Conservation (phyloP, 140 eudicot genomes). For the Oenanthe javanica region DNA sequence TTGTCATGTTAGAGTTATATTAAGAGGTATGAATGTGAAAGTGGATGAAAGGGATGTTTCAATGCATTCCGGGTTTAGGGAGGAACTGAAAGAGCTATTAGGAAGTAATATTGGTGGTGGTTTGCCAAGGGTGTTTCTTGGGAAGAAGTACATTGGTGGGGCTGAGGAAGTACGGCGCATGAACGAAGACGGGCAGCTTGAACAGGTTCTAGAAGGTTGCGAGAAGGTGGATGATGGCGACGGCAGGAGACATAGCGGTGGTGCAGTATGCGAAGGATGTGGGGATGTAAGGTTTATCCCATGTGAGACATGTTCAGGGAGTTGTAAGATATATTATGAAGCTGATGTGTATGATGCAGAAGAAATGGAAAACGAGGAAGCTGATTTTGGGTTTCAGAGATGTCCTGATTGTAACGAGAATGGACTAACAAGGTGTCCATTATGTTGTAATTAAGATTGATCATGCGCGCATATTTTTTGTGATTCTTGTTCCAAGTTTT, state of each 20-base stretch:
- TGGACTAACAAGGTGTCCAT: slow-evolving; percentile 72
- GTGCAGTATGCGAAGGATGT: slow-evolving; percentile 61
- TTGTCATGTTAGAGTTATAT: slow-evolving; percentile 52
- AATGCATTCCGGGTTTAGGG: slow-evolving; percentile 91
- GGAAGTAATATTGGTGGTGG: slow-evolving; percentile 39
- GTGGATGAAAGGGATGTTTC: slow-evolving; percentile 95
- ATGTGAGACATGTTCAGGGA: slow-evolving; percentile 89
- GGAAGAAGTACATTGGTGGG: slow-evolving; percentile 64
- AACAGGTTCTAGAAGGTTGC: slow-evolving; percentile 56
- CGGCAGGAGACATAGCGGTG: slow-evolving; percentile 13
- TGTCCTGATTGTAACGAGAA: slow-evolving; percentile 95
- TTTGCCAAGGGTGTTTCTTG: slow-evolving; percentile 76
- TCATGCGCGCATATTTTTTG: not conserved
- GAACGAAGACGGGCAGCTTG: slow-evolving; percentile 70
- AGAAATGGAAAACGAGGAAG: slow-evolving; percentile 45
- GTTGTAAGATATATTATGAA: slow-evolving; percentile 71
- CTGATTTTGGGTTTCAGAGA: slow-evolving; percentile 69
- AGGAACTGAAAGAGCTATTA: slow-evolving; percentile 58
- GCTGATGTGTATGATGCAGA: slow-evolving; percentile 33
- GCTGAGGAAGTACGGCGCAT: slow-evolving; percentile 62
- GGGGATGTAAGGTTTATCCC: slow-evolving; percentile 76
- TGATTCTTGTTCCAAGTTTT: not conserved
- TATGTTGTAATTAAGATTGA: slow-evolving; percentile 51
- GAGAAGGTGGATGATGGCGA: slow-evolving; percentile 26
- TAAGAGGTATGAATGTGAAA: slow-evolving; percentile 47